Evolutionary conservation across 2,329 filamentous ascomycete genomes (phyloP), one percentile per base, ranked within the genome.

Genomic region (Phialemoniopsis sp.): DNA sequence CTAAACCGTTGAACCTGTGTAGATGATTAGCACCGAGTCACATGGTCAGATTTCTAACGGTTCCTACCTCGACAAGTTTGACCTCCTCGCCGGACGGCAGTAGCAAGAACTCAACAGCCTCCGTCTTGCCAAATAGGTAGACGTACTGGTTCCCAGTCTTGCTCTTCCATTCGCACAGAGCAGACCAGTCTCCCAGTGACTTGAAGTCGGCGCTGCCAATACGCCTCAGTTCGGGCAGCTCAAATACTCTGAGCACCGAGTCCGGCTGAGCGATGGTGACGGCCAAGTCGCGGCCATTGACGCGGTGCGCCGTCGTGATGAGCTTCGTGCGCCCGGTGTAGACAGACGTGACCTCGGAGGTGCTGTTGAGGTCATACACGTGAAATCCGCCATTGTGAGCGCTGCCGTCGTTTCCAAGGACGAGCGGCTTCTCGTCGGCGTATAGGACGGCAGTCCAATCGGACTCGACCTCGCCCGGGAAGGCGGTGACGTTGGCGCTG

Each of bases 321-420:
- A 70, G 56, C 47, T 71, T 72, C n/a, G 66, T 70, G 19, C 69
- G 62, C 4, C 68, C 67, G 2, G 66, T 60, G 16, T 54, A 54
- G 30, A 55, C 46, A 16, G 58, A 52, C 4, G 47, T 43, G 8
- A 58, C 48, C 40, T 66, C 59, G 3, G 47, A 36, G 9, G 70
- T 45, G 18, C 50, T 52, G 32, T 55, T 47, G 28, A 69, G 45
- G 8, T 51, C 44, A 45, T 59, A 72, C 9, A 57, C 51, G 34
- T 57, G 66, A 28, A 72, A 61, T 0, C 68, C 69, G 10, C 68
- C 68, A 4, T 57, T 61, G 15, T 58, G 62, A 8, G 67, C 60
- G 0, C 60, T 63, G 12, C 63, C 67, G 37, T 73, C 68, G 29
- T 72, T 73, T 14, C 65, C 66, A n/a, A 72, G 48, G 2, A 73